These are phyloP conservation scores for Arthrobotrys megalospora DNA, from an alignment of 2,329 filamentous ascomycete species.

Conservation along the genomic window DNA sequence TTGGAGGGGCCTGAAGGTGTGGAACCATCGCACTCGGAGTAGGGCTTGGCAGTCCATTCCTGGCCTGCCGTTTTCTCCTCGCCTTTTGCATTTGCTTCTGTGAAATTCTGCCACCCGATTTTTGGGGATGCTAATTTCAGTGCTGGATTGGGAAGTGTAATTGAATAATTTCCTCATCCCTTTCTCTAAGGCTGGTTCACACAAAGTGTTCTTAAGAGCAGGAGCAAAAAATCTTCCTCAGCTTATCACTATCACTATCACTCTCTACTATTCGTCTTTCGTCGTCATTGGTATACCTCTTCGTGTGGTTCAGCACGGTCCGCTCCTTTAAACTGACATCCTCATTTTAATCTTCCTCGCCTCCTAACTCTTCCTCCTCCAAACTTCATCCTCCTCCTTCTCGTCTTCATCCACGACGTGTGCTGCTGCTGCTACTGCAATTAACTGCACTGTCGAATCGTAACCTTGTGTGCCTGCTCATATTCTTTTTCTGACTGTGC, in stretches of 20 bases:
- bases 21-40: constrained; percentile 25
- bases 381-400: constrained; percentile 1
- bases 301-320: constrained; percentile 52
- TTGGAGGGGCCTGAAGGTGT: constrained; percentile 1
- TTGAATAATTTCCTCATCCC: constrained; percentile 55
- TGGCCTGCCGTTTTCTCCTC: background rate
- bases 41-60: constrained; percentile 31
- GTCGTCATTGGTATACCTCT: constrained; percentile 17
- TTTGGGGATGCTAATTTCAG: constrained; percentile 35
- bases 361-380: background rate
- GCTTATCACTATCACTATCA: constrained; percentile 18
- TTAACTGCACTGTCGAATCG: background rate
- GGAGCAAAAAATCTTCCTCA: constrained; percentile 11
- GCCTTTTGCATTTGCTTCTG: constrained; percentile 13
- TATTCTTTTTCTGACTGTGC: constrained; percentile 28
- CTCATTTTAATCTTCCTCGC: constrained; percentile 4
- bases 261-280: background rate
- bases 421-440: constrained; percentile 9
- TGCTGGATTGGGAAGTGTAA: constrained; percentile 59
- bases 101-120: constrained; percentile 49
- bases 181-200: constrained; percentile 31
- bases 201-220: background rate
- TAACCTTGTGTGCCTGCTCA: constrained; percentile 8
- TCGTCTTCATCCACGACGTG: constrained; percentile 7
- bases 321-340: constrained; percentile 33